Base-by-base conservation (phyloP, 768 basidiomycete genomes). In the Agaricus blazei region DNA sequence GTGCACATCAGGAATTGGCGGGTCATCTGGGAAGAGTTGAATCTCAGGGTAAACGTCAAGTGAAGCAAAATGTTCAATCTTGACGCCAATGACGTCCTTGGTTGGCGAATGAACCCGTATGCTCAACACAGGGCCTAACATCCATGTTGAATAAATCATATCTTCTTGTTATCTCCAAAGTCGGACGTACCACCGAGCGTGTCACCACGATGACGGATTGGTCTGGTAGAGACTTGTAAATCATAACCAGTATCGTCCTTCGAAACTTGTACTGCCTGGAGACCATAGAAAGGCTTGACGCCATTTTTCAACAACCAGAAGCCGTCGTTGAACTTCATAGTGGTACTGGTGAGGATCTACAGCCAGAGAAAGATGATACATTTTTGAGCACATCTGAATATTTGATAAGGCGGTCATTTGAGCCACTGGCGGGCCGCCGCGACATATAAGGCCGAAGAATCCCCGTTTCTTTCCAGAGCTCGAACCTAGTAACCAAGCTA, bases 311-410 rank as follows among this genome's bases (percentile, higher is more conserved):
- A 67, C 24, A 85, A 75, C 85, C 84, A 88, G 63, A 87, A 83
- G 23, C 86, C 85, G 69, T 88, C 86, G 73, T 81, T 86, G 72
- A 86, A 85, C 63, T 80, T 84, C 85, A 87, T 88, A 51, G 42
- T 54, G 50, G 12, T 37, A 3, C 8, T 3, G 24, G 24, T 15
- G 23, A 11, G 19, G 9, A 43, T 46, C 24, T 37, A 41, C 37
- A 37, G 24, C 41, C 43, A 43, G 15, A 50, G 45, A 14, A 15
- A 9, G 15, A 24, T 8, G 11, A 8, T 15, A 23, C 36, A 41
- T 31, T 44, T 54, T 51, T 58, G 58, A 55, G 57, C 51, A n/a
- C 19, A 24, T 34, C 41, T 8, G 24, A 4, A 23, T 19, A 48
- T 14, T 19, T 9, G 26, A 3, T 42, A 14, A 29, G 45, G 28